Evolutionary conservation across 2,329 filamentous ascomycete genomes (phyloP).

Genomic region (Neurospora crassa): DNA sequence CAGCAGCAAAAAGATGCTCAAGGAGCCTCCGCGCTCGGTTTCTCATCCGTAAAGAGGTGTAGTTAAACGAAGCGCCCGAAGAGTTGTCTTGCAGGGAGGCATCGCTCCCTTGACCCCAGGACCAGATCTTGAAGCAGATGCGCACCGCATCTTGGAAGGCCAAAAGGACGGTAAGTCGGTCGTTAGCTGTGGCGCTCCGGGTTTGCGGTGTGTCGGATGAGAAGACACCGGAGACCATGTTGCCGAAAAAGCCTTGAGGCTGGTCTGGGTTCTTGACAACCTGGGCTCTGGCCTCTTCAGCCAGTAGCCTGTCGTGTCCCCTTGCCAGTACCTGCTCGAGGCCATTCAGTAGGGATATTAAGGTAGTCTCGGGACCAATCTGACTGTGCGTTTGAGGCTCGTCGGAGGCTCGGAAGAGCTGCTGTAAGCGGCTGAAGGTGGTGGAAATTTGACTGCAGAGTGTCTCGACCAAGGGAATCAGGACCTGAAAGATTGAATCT

Average conservation of each 20-base stretch:
- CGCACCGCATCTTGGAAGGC: conserved; percentile 94
- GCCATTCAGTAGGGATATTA: conserved; percentile 84
- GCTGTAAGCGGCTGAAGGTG: conserved; percentile 63
- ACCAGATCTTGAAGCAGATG: conserved; percentile 90
- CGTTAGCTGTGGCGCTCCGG: conserved; percentile 83
- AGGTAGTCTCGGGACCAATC: conserved; percentile 55
- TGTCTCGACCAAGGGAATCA: conserved; percentile 85
- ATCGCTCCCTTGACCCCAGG: conserved; percentile 67
- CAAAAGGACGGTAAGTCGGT: conserved; percentile 84
- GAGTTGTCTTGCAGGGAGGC: conserved; percentile 49
- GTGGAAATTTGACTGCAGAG: conserved; percentile 68
- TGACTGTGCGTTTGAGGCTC: conserved; percentile 2
- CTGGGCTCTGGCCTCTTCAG: conserved; percentile 62
- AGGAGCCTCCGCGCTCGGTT: conserved; percentile 80
- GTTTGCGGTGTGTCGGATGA: conserved; percentile 65
- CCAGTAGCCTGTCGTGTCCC: conserved; percentile 72
- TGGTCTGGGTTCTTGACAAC: conserved; percentile 71
- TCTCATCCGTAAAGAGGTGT: conserved; percentile 83
- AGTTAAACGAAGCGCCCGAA: conserved; percentile 74
- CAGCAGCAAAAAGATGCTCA: conserved; percentile 86
- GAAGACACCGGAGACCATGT: conserved; percentile 88
- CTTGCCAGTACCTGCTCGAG: conserved; percentile 83
- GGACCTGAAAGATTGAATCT: conserved; percentile 76
- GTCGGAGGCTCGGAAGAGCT: conserved; percentile 41
- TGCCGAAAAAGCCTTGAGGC: conserved; percentile 81